These are phyloP conservation scores for Talaromyces stipitatus DNA, from an alignment of 495 filamentous ascomycete genomes.

Conservation along the genomic window DNA sequence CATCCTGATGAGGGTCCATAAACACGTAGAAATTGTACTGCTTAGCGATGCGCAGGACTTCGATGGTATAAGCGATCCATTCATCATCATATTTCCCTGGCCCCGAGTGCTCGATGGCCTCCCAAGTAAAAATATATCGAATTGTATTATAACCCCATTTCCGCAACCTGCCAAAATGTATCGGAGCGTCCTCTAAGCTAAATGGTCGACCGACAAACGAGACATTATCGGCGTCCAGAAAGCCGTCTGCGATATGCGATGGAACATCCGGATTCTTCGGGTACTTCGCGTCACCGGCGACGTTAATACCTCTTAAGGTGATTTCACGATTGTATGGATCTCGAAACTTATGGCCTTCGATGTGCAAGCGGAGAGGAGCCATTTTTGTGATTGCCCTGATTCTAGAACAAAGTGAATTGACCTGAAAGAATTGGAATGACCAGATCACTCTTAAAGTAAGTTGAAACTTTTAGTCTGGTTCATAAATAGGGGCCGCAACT, in stretches of 20 bases:
- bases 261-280: conserved; percentile 73
- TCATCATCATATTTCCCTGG: conserved; percentile 94
- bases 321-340: conserved; percentile 61
- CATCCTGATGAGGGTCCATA: conserved; percentile 97
- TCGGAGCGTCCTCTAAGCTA: conserved; percentile 68
- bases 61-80: conserved; percentile 86
- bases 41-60: conserved; percentile 74
- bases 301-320: conserved; percentile 62
- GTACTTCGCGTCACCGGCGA: conserved; percentile 60
- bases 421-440: not conserved
- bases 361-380: conserved; percentile 46
- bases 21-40: conserved; percentile 91
- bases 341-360: conserved; percentile 77
- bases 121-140: conserved; percentile 96
- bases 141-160: conserved; percentile 94
- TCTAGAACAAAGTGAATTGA: not conserved
- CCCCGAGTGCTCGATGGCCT: conserved; percentile 91
- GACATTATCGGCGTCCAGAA: conserved; percentile 89
- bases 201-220: conserved; percentile 88
- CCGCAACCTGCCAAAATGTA: conserved; percentile 79
- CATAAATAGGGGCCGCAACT: not conserved
- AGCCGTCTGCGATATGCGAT: conserved; percentile 67
- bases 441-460: not conserved
- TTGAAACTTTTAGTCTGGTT: not conserved
- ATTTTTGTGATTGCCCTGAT: not conserved